Conservation (phyloP, 2,329 filamentous ascomycete species). For the Fusarium solani-melongenae region DNA sequence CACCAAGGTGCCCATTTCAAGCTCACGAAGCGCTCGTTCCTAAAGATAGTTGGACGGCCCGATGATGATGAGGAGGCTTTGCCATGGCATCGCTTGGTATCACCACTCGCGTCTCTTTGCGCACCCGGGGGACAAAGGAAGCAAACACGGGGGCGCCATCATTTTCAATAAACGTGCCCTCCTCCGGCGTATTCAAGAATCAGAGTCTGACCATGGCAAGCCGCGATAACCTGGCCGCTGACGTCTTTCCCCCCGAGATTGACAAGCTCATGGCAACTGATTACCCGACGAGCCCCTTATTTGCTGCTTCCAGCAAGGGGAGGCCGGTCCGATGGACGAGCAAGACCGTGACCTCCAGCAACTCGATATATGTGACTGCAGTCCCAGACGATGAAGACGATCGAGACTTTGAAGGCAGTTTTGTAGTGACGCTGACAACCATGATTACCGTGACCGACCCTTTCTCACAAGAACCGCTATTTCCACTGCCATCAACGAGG, state of each 20-base stretch:
- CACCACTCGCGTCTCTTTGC: slow-evolving; percentile 28
- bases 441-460: slow-evolving; percentile 14
- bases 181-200: slow-evolving; percentile 3
- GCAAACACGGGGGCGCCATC: slow-evolving; percentile 34
- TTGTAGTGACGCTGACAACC: slow-evolving; percentile 27
- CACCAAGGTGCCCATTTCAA: slow-evolving; percentile 19
- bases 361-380: slow-evolving; percentile 15
- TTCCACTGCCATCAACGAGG: neutral
- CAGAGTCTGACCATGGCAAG: slow-evolving; percentile 18
- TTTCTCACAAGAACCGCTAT: slow-evolving; percentile 2
- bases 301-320: slow-evolving; percentile 2
- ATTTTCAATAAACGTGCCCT: slow-evolving; percentile 21
- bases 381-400: slow-evolving; percentile 6
- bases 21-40: slow-evolving; percentile 11
- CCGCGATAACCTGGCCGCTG: slow-evolving; percentile 4
- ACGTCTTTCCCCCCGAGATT: slow-evolving; percentile 8
- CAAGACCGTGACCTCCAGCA: slow-evolving; percentile 9
- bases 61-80: slow-evolving; percentile 34
- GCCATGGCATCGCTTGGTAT: slow-evolving; percentile 28
- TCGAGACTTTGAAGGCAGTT: neutral
- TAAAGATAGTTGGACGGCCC: slow-evolving; percentile 29
- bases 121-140: slow-evolving; percentile 26
- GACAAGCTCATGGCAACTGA: slow-evolving; percentile 28
- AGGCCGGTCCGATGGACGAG: slow-evolving; percentile 15
- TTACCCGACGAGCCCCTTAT: slow-evolving; percentile 10